Evolutionary conservation across 2,329 filamentous ascomycete genomes (phyloP).

Genomic region (Alternaria consortialis): DNA sequence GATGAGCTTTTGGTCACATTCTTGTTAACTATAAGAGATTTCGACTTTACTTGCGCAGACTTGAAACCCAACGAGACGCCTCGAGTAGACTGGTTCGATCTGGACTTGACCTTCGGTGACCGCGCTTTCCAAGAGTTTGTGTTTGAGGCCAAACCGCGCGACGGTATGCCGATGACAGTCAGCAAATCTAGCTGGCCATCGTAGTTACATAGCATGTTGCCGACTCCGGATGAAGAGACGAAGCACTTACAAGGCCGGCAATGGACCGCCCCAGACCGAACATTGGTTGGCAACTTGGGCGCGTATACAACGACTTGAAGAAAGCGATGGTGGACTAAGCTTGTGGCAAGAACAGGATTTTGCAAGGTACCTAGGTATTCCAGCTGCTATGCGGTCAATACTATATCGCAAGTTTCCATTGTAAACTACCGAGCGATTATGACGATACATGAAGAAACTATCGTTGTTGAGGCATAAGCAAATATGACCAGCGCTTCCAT

Average conservation of each 20-base stretch:
- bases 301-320: not conserved
- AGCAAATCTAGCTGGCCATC: slow-evolving; percentile 27
- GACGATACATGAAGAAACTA: not conserved
- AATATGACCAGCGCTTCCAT: not conserved
- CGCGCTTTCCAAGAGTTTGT: slow-evolving; percentile 43
- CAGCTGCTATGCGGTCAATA: not conserved
- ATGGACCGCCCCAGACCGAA: not conserved
- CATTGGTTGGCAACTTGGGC: not conserved
- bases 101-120: slow-evolving; percentile 44
- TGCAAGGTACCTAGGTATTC: not conserved
- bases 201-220: not conserved
- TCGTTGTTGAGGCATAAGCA: not conserved
- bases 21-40: slow-evolving; percentile 59
- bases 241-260: not conserved
- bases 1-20: slow-evolving; percentile 63
- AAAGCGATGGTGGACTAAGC: not conserved
- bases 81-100: slow-evolving; percentile 35
- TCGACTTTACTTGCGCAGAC: slow-evolving; percentile 55
- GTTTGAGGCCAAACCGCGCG: slow-evolving; percentile 44
- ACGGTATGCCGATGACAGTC: slow-evolving; percentile 45
- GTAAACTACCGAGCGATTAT: not conserved
- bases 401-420: not conserved
- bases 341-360: not conserved
- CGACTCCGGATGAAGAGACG: not conserved
- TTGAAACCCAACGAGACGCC: slow-evolving; percentile 39